Conservation (phyloP, 768 basidiomycete species). For the Lyophyllum atratum region DNA sequence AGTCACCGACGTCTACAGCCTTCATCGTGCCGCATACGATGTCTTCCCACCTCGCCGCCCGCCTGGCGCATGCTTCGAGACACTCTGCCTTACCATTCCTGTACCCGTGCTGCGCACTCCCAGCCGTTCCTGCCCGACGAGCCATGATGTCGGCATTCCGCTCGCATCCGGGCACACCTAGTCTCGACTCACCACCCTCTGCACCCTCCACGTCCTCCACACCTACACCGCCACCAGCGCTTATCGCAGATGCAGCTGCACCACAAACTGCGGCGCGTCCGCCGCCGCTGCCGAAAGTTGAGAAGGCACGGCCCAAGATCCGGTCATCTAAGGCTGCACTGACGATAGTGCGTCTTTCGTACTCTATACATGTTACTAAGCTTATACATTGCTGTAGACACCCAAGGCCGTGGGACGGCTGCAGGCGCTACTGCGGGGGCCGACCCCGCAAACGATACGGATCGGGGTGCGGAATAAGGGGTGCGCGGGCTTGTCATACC, state of each 20-base stretch:
- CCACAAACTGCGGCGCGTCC: constrained; percentile 75
- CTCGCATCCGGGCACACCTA: constrained; percentile 26
- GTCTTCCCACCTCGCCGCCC: constrained; percentile 30
- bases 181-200: background rate
- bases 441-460: constrained; percentile 89
- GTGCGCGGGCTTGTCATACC: constrained; percentile 86
- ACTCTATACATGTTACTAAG: constrained; percentile 1
- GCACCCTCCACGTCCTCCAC: constrained; percentile 1
- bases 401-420: constrained; percentile 76
- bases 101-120: constrained; percentile 31
- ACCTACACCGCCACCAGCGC: constrained; percentile 38
- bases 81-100: constrained; percentile 32
- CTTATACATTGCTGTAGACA: constrained; percentile 51
- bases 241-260: constrained; percentile 62
- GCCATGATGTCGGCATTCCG: constrained; percentile 72
- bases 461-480: constrained; percentile 98
- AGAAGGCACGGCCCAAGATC: constrained; percentile 65
- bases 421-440: constrained; percentile 70
- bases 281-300: constrained; percentile 65
- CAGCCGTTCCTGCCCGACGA: constrained; percentile 44
- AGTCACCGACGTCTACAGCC: background rate
- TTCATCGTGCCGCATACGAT: constrained; percentile 12
- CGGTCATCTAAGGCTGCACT: constrained; percentile 78
- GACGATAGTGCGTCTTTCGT: constrained; percentile 55
- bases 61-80: constrained; percentile 30